Conservation (phyloP, 306 rosid species). For the Citrullus mucosospermus region DNA sequence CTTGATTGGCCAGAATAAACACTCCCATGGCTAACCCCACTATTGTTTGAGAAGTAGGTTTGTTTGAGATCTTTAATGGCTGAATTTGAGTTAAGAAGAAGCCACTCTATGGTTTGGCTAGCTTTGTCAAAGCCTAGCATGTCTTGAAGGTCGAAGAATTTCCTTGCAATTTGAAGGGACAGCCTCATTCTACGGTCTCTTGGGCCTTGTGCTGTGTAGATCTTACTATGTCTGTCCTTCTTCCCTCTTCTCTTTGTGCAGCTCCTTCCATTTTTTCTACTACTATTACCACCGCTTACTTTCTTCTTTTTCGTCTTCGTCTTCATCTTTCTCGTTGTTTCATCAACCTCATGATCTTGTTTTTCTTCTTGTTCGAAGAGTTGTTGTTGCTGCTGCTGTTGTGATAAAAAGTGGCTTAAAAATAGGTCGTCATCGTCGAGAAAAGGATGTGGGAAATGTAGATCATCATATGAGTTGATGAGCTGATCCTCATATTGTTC, state of each 20-base stretch:
- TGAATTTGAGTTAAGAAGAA: constrained; percentile 21
- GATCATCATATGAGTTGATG: neutral
- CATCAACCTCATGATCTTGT: too few relatives aligned
- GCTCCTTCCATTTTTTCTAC: neutral
- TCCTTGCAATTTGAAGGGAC: constrained; percentile 40
- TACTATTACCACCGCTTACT: neutral
- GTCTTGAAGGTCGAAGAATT: constrained; percentile 52
- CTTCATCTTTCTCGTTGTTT: neutral
- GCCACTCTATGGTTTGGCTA: constrained; percentile 48
- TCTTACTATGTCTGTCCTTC: constrained; percentile 49
- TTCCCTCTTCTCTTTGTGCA: constrained; percentile 26
- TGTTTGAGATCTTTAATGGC: constrained; percentile 34
- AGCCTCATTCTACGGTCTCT: constrained; percentile 51
- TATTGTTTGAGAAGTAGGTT: neutral
- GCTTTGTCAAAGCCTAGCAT: constrained; percentile 50
- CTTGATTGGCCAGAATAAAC: constrained; percentile 2
- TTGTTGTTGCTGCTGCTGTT: constrained; percentile 21
- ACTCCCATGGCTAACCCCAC: neutral
- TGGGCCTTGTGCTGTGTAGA: constrained; percentile 44
- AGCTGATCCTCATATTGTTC: neutral
- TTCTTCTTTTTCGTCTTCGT: neutral
- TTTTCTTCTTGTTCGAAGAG: neutral
- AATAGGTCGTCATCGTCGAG: constrained; percentile 19
- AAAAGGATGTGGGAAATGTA: constrained; percentile 5
- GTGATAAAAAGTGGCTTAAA: constrained; percentile 16